A percentile compares a stretch with the other conserved stretches of the same genome.
Conservation (phyloP, 2,329 filamentous ascomycete species). For the Aureobasidium sp. region DNA sequence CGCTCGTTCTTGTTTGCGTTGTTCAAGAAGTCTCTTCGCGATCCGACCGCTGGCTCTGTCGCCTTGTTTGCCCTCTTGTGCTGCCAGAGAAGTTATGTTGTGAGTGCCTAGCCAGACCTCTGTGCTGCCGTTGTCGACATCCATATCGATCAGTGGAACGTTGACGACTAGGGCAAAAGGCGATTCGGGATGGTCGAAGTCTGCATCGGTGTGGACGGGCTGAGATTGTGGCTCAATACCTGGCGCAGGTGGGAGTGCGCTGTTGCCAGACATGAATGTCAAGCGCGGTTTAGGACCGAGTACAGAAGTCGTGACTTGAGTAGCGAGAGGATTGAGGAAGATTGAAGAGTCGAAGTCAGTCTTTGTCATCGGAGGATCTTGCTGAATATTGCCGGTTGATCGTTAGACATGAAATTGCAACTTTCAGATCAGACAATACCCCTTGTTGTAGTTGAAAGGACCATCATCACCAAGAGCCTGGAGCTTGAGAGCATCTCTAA, state of each 20-base stretch:
- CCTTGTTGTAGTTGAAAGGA: slow-evolving; percentile 57
- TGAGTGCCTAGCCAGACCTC: slow-evolving; percentile 56
- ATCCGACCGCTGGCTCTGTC: slow-evolving; percentile 50
- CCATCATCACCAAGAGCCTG: slow-evolving; percentile 47
- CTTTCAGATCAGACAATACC: slow-evolving; percentile 22
- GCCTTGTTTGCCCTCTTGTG: slow-evolving; percentile 47
- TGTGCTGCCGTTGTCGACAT: slow-evolving; percentile 49
- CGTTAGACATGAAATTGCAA: background rate
- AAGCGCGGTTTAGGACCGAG: slow-evolving; percentile 50
- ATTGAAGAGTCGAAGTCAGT: slow-evolving; percentile 45
- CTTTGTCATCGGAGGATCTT: slow-evolving; percentile 49
- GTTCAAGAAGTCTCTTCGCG: slow-evolving; percentile 35
- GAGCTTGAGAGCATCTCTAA: slow-evolving; percentile 48
- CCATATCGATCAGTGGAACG: slow-evolving; percentile 46
- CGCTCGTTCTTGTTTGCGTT: slow-evolving; percentile 32
- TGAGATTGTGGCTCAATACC: slow-evolving; percentile 36
- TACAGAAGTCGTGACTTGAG: slow-evolving; percentile 49
- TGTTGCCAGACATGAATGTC: slow-evolving; percentile 54
- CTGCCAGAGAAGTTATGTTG: slow-evolving; percentile 26
- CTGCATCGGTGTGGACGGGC: slow-evolving; percentile 54
- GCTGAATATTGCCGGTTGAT: slow-evolving; percentile 46
- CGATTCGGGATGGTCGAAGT: slow-evolving; percentile 49
- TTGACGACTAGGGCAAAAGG: slow-evolving; percentile 53
- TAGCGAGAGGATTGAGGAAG: slow-evolving; percentile 51
- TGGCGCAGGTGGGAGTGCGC: slow-evolving; percentile 47